Evolutionary conservation across 2,329 filamentous ascomycete species (phyloP).

Genomic region (Leptographium radiaticola): DNA sequence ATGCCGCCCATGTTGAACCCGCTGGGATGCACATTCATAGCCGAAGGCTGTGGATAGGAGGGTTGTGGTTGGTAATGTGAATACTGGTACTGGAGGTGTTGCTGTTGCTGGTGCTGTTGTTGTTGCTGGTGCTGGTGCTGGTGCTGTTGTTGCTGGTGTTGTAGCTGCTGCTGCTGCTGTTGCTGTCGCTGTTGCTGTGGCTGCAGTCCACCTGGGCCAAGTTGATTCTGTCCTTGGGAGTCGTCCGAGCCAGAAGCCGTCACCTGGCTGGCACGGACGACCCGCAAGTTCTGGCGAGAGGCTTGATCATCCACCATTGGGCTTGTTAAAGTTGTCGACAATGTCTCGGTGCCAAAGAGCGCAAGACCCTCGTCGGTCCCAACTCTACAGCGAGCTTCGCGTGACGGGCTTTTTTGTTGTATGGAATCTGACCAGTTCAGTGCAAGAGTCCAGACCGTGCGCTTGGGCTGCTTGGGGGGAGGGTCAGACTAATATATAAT

Average conservation of each 20-base stretch:
- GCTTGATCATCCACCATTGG: neutral
- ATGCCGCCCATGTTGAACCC: slow-evolving; percentile 5
- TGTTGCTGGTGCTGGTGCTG: neutral
- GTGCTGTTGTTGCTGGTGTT: neutral
- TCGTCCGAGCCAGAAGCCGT: neutral
- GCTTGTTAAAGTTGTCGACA: neutral
- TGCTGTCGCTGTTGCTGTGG: neutral
- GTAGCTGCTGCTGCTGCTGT: neutral
- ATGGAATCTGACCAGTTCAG: no score
- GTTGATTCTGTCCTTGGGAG: neutral
- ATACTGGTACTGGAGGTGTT: neutral
- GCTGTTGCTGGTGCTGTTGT: neutral
- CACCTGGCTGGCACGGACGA: neutral
- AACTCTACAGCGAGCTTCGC: no score
- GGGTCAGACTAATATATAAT: no score
- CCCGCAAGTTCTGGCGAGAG: neutral
- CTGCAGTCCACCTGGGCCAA: neutral
- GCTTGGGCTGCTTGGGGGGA: no score
- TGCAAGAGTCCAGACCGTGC: no score
- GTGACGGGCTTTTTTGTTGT: no score
- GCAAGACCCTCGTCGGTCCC: no score
- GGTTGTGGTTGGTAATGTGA: no score
- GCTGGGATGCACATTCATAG: neutral
- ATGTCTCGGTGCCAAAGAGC: no score
- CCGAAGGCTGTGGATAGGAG: no score